Evolutionary conservation across 2,329 filamentous ascomycete genomes (phyloP), one percentile per base, ranked within the genome.

Genomic region (Epichloe glyceriae): DNA sequence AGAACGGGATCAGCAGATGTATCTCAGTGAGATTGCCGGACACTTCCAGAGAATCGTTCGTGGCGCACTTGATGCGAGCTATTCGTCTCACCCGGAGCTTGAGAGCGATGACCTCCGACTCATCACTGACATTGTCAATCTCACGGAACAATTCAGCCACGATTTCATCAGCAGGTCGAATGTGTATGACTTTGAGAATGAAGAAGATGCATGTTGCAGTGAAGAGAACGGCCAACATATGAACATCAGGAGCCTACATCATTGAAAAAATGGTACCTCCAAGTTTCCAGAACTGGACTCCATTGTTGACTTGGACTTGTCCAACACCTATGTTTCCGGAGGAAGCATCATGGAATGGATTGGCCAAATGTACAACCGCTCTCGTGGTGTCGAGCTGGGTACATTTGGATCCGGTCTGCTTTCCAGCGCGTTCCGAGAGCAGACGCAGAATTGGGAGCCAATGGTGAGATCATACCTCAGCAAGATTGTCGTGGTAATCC

Each of bases 371-470:
- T 58, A n/a, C 39, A 4, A n/a, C 2, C 15, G 37, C 10, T 50
- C 48, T n/a, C 50, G 54, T 0, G 55, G 54, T 0, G 38, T 52
- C 4, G 55, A 58, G 3, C 47, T 57, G 4, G 53, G 52, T 5
- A 55, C 48, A 1, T 72, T 72, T 38, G 60, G 64, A 11, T 61
- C 64, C 0, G 55, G 62, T 0, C 53, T 80, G 14, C 58, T 82
- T 0, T 61, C 68, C 0, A 64, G 59, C 0, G 63, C 68, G 0
- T 80, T 83, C 61, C 70, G 71, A 30, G 70, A 73, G 35, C 79
- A 83, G 51, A 72, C 78, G 0, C 54, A 57, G 12, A 79, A 76
- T 15, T 83, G 80, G 80, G 57, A 65, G 0, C 45, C 52, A 0
- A 58, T 84, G 1, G 69, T 73, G 0, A 52, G 69, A 0, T 67